Evolutionary conservation across 306 rosid genomes (phyloP).

Genomic region (Vachellia collinsii): DNA sequence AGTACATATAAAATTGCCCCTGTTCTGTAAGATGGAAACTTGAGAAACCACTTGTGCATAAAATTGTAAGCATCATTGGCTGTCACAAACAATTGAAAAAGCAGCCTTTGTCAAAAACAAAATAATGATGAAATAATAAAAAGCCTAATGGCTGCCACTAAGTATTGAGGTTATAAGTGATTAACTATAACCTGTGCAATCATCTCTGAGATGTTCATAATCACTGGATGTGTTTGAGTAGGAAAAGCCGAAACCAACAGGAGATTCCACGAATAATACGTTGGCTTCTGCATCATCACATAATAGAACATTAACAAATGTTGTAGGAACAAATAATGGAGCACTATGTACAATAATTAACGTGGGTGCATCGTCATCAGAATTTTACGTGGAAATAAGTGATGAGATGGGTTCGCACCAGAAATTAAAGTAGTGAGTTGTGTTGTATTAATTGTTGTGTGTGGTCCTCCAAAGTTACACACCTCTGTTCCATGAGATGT

Average conservation of each 20-base stretch:
- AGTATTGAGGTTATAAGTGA: background rate
- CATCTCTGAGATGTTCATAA: constrained; percentile 75
- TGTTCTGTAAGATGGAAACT: constrained; percentile 73
- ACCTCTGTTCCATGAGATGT: too few relatives aligned
- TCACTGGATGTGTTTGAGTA: constrained; percentile 80
- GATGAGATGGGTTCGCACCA: too few relatives aligned
- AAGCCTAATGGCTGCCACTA: too few relatives aligned
- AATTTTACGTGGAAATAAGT: too few relatives aligned
- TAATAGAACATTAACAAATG: constrained; percentile 4
- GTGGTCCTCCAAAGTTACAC: too few relatives aligned
- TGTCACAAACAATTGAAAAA: constrained; percentile 34
- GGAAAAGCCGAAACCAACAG: constrained; percentile 93
- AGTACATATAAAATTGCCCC: constrained; percentile 59
- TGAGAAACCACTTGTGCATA: constrained; percentile 78
- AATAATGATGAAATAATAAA: too few relatives aligned
- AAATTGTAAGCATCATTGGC: constrained; percentile 79
- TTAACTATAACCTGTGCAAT: constrained; percentile 59
- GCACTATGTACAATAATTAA: constrained; percentile 30
- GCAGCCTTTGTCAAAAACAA: too few relatives aligned
- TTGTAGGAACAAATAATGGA: constrained; percentile 42
- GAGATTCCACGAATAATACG: constrained; percentile 91
- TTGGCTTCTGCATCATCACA: constrained; percentile 69
- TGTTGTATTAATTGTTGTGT: too few relatives aligned
- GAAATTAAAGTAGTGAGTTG: too few relatives aligned
- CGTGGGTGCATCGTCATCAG: too few relatives aligned